Conservation (phyloP, 1,139 yeast genomes). For the Hyphopichia khmerensis region DNA sequence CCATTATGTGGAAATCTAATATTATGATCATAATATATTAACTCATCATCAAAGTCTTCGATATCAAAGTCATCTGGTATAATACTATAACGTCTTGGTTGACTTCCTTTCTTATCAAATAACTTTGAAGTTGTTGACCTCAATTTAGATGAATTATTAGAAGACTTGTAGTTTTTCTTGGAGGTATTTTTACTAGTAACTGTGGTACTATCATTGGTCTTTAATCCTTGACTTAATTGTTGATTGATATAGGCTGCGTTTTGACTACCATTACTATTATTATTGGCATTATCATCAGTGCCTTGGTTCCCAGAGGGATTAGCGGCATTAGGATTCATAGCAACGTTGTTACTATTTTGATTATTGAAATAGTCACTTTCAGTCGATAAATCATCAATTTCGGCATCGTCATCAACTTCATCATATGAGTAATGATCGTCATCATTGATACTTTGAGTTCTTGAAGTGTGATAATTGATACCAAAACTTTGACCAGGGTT, state of each 20-base stretch:
- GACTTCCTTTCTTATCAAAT: constrained; percentile 70
- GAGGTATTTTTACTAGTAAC: constrained; percentile 24
- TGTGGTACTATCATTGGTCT: constrained; percentile 13
- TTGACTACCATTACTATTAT: constrained; percentile 3
- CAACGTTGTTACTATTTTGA: neutral
- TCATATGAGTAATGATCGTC: constrained; percentile 19
- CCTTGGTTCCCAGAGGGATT: neutral
- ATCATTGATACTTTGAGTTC: constrained; percentile 14
- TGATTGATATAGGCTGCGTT: constrained; percentile 4
- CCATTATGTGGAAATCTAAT: constrained; percentile 35
- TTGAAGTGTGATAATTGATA: constrained; percentile 6
- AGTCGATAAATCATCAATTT: constrained; percentile 6
- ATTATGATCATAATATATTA: constrained; percentile 47
- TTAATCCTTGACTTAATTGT: constrained; percentile 1
- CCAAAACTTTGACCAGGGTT: constrained; percentile 3
- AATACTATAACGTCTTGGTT: constrained; percentile 70
- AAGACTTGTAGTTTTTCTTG: constrained; percentile 26
- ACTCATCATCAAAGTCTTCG: constrained; percentile 63
- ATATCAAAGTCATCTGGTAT: constrained; percentile 67
- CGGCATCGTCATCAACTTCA: constrained; percentile 20
- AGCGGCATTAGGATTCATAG: neutral
- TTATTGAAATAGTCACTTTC: constrained; percentile 3
- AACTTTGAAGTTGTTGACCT: constrained; percentile 71
- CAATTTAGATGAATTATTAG: constrained; percentile 38
- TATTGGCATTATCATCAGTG: constrained; percentile 1